Base-by-base conservation (phyloP, 495 filamentous ascomycete genomes). In the Recurvomyces mirabilis region DNA sequence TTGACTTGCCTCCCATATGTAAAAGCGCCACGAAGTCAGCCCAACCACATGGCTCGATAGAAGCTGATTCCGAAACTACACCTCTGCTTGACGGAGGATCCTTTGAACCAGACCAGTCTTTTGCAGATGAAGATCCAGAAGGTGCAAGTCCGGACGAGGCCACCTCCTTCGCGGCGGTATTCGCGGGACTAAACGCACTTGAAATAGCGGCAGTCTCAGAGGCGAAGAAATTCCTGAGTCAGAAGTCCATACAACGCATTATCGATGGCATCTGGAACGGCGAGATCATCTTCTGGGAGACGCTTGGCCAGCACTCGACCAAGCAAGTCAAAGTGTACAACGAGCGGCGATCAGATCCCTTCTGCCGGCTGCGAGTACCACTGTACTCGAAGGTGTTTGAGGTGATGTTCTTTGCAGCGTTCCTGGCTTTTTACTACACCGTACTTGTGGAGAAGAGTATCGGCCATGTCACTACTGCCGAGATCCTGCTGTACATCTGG, bases 251-350 rank as follows among this genome's bases (percentile, higher is more conserved):
- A 23, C 89, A 95, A 55, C 82, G 80, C 49, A 81, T 94, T 43
- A 78, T 94, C 32, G 79, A 86, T 43, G 82, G 83, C 32, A 87
- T 94, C 41, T 94, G 89, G 89, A 46, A 43, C 34, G 89, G 88
- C 17, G 77, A 87, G 43, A 93, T 95, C 46, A 78, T 87, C 14
- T 94, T 94, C 57, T 96, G 88, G 87, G 81, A 93, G 48, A 76
- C 68, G 28, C 64, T 95, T 22, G 81, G 77, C 21, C 76, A 85
- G 14, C 67, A 84, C 53, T 79, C 84, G 0, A 76, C 63, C 23
- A 96, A 94, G 58, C 81, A 82, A 51, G 80, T 87, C 1, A 79
- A 82, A 14, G 72, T 86, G 37, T 94, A 93, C 63, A 87, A 84
- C 59, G 72, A 75, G 44, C 76, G 68, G 51, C 79, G 72, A 31